A percentile compares a stretch with the other conserved stretches of the same genome.
Evolutionary conservation across 495 filamentous ascomycete genomes (phyloP).

Genomic region (Penicillium cosmopolitanum): DNA sequence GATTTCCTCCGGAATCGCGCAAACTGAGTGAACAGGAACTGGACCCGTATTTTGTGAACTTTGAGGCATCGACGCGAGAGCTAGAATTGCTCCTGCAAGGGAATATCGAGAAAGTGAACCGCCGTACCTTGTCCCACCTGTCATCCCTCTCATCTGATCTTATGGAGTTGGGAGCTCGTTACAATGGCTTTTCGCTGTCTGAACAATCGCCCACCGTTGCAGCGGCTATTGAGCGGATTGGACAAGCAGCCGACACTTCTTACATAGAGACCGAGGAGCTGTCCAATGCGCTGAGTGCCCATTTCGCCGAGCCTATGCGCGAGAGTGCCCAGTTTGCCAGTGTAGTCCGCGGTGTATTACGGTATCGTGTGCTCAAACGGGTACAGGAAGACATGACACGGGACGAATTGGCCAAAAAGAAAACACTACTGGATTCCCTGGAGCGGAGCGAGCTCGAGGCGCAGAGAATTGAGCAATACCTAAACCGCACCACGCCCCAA

Average conservation of each 20-base stretch:
- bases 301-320: constrained; percentile 95
- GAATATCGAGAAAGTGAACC: constrained; percentile 93
- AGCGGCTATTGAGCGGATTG: constrained; percentile 91
- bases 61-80: constrained; percentile 85
- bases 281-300: constrained; percentile 77
- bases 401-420: constrained; percentile 86
- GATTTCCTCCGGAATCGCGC: constrained; percentile 80
- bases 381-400: constrained; percentile 97
- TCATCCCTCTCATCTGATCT: constrained; percentile 83
- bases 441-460: constrained; percentile 91
- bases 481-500: constrained; percentile 65
- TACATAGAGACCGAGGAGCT: constrained; percentile 96
- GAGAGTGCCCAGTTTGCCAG: constrained; percentile 97
- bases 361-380: constrained; percentile 87
- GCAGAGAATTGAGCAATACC: constrained; percentile 87
- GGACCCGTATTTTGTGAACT: constrained; percentile 92
- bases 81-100: constrained; percentile 85
- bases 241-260: constrained; percentile 92
- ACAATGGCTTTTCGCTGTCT: constrained; percentile 95
- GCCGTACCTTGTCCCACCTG: constrained; percentile 82
- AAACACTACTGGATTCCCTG: constrained; percentile 73
- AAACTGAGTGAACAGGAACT: constrained; percentile 84
- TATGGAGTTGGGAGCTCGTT: constrained; percentile 87
- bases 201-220: constrained; percentile 86
- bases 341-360: constrained; percentile 83